Evolutionary conservation across 2,329 filamentous ascomycete species (phyloP).

Genomic region (Huntiella moniliformis): DNA sequence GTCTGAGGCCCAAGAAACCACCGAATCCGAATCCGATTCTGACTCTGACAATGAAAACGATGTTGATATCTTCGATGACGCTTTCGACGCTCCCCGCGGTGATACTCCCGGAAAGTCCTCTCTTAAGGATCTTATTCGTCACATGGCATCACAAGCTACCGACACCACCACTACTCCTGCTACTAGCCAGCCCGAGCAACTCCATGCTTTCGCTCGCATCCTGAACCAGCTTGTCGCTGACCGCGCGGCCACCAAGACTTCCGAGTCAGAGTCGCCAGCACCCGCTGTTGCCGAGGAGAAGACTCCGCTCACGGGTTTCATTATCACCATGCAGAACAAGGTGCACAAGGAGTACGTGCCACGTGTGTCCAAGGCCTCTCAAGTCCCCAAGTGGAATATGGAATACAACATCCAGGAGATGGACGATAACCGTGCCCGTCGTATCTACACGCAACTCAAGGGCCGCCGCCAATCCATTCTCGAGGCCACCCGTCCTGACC

Average conservation of each 20-base stretch:
- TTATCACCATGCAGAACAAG: conserved; percentile 51
- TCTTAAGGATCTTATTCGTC: conserved; percentile 32
- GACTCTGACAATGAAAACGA: neutral
- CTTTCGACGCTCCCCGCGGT: neutral
- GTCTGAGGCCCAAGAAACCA: neutral
- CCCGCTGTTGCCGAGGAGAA: neutral
- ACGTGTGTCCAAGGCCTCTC: conserved; percentile 34
- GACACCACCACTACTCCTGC: conserved; percentile 14
- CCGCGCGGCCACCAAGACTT: conserved; percentile 1
- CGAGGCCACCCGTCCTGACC: conserved; percentile 11
- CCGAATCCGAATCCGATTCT: neutral
- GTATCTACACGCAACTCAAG: conserved; percentile 38
- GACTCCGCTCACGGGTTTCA: conserved; percentile 43
- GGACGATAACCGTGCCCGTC: conserved; percentile 22
- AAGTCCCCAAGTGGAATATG: conserved; percentile 43
- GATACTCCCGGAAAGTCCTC: conserved; percentile 12
- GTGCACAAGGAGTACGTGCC: conserved; percentile 46
- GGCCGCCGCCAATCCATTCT: conserved; percentile 33
- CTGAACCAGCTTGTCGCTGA: conserved; percentile 27
- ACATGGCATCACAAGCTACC: conserved; percentile 27
- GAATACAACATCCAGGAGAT: conserved; percentile 61
- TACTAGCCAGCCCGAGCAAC: conserved; percentile 15
- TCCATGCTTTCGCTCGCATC: conserved; percentile 32
- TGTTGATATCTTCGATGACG: no score
- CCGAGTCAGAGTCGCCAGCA: neutral